Evolutionary conservation across 2,329 filamentous ascomycete genomes (phyloP).

Genomic region (Mycosphaerella sp.): DNA sequence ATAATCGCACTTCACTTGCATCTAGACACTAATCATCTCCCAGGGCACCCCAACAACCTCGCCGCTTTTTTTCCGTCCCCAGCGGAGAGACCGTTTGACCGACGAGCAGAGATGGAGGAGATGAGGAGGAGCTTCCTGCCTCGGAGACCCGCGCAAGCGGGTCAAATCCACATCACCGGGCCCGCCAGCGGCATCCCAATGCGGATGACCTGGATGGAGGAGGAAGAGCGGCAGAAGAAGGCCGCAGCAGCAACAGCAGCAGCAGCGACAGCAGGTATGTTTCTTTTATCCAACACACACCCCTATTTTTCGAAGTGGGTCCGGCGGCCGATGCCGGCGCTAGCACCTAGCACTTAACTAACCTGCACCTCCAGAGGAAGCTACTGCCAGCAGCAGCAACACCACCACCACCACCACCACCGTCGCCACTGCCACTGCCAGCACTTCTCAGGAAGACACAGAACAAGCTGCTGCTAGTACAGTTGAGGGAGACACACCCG

Average conservation of each 20-base stretch:
- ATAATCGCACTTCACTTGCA: background rate
- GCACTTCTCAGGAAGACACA: background rate
- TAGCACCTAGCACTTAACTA: background rate
- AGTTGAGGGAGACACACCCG: background rate
- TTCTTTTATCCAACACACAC: background rate
- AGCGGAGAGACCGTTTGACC: background rate
- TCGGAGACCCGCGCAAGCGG: background rate
- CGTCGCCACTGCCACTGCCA: background rate
- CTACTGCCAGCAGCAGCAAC: background rate
- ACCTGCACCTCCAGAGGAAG: background rate
- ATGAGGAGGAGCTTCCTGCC: conserved; percentile 1
- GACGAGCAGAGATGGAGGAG: background rate
- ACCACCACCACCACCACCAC: background rate
- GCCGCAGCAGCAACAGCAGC: background rate
- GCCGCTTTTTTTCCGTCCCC: background rate
- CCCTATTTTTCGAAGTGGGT: background rate
- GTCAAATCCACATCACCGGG: background rate
- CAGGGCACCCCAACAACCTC: conserved; percentile 5
- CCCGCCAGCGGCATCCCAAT: conserved; percentile 3
- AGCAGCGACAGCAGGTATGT: background rate
- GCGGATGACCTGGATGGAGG: background rate
- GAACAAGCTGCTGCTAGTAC: background rate
- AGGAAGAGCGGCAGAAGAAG: background rate
- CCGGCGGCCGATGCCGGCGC: too few species aligned
- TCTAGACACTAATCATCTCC: background rate